Evolutionary conservation across 2,329 filamentous ascomycete genomes (phyloP), one percentile per base, ranked within the genome.

Genomic region (Ceratocystis lukuohia): DNA sequence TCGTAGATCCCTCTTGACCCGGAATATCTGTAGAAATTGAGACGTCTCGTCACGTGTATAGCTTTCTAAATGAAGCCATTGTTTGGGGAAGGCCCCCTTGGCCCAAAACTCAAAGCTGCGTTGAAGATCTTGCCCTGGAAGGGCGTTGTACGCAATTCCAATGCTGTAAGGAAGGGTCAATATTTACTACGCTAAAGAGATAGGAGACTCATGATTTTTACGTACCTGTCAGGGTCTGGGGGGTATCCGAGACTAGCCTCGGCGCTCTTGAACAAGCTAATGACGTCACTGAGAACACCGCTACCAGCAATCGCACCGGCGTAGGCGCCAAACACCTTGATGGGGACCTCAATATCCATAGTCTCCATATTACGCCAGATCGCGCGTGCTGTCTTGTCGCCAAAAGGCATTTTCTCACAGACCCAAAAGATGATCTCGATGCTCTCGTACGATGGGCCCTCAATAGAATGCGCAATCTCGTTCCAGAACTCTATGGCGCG

Each of bases 381-480:
- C 61, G 83, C 78, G 22, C 84, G 83, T 50, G 88, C 84, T 69
- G 80, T 80, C 22, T 76, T 78, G 74, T 86, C 79, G 70, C 87
- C 78, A 72, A 79, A 79, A 1, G 82, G 80, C 68, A 78, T 79
- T 68, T 78, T 78, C 73, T 95, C 87, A 73, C 91, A 93, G 1
- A 87, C 84, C 70, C 87, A 86, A 71, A 99, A 90, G 1, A 91
- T 87, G 44, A 94, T 87, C 59, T 87, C 84, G 46, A 99, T 81
- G 69, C 87, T 92, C 68, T 84, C 83, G 71, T 94, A 91, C 1
- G 87, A 88, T 0, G 94, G 94, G 0, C 94, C 94, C 75, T 97
- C 92, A n/a, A 81, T 80, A 0, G 87, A 91, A 66, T 84, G 82
- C n/a, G 87, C 85, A 67, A 99, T 91, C 61, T 95, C 85, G 65